Evolutionary conservation across 2,329 filamentous ascomycete genomes (phyloP).

Genomic region (Xylaria multiplex): DNA sequence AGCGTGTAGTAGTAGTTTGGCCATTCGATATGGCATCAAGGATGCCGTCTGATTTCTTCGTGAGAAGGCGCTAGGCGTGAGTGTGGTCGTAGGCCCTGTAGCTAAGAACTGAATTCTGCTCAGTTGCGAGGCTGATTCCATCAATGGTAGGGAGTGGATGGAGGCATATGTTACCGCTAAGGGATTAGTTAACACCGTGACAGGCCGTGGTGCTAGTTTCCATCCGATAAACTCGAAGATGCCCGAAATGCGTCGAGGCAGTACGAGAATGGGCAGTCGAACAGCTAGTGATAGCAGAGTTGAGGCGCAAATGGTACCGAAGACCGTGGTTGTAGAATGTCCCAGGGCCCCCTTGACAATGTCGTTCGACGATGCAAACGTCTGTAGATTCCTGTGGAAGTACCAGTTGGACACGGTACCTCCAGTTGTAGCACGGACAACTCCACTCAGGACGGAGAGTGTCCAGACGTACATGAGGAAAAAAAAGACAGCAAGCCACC

Average conservation of each 20-base stretch:
- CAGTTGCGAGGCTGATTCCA: constrained; percentile 79
- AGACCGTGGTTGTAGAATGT: constrained; percentile 86
- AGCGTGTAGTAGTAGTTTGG: constrained; percentile 90
- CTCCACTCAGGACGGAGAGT: constrained; percentile 82
- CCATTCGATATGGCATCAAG: constrained; percentile 87
- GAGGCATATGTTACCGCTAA: constrained; percentile 91
- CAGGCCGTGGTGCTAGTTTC: constrained; percentile 83
- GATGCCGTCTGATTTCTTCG: constrained; percentile 57
- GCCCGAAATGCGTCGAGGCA: constrained; percentile 74
- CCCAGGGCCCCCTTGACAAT: constrained; percentile 84
- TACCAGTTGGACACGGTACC: constrained; percentile 99
- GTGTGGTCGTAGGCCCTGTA: constrained; percentile 77
- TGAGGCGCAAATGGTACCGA: constrained; percentile 91
- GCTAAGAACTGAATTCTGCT: constrained; percentile 85
- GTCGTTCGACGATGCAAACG: constrained; percentile 78
- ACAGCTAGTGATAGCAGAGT: constrained; percentile 83
- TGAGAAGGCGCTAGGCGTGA: constrained; percentile 66
- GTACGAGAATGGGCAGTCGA: constrained; percentile 83
- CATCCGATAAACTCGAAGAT: constrained; percentile 79
- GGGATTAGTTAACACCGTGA: constrained; percentile 88
- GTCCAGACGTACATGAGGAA: constrained; percentile 97
- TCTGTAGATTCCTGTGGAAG: constrained; percentile 88
- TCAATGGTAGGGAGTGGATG: constrained; percentile 88
- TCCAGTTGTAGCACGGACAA: constrained; percentile 90
- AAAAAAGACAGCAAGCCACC: constrained; percentile 95